These are phyloP conservation scores for Kazachstania viticola DNA, from an alignment of 805 yeast genomes.

Conservation along the genomic window DNA sequence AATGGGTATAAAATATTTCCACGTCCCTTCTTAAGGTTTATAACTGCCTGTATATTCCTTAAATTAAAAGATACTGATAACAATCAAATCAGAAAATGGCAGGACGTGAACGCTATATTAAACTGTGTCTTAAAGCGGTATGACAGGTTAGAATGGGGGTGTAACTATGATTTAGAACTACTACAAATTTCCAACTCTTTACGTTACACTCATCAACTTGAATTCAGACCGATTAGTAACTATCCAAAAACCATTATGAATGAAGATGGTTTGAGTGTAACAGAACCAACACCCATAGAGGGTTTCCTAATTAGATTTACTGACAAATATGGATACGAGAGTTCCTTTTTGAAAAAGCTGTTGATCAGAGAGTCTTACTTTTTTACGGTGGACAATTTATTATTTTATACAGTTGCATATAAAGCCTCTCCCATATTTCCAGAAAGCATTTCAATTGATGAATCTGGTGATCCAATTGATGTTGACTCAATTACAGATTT, in stretches of 20 bases:
- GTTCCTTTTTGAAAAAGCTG: conserved; percentile 27
- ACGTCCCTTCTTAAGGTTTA: conserved; percentile 16
- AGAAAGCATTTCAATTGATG: conserved; percentile 11
- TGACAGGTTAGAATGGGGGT: conserved; percentile 66
- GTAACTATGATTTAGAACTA: conserved; percentile 33
- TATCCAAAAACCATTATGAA: conserved; percentile 25
- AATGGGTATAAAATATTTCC: conserved; percentile 16
- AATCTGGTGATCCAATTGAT: conserved; percentile 22
- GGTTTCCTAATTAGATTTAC: conserved; percentile 61
- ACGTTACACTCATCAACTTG: conserved; percentile 41
- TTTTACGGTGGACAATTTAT: conserved; percentile 46
- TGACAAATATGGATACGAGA: conserved; percentile 35
- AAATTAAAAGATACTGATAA: conserved; percentile 24
- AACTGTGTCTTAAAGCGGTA: conserved; percentile 56
- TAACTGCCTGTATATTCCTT: conserved; percentile 21
- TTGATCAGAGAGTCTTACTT: conserved; percentile 51
- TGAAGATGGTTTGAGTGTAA: conserved; percentile 13
- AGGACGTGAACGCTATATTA: conserved; percentile 22
- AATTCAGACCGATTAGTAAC: conserved; percentile 40
- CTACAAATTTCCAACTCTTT: conserved; percentile 35
- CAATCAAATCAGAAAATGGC: conserved; percentile 16
- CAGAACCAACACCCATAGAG: conserved; percentile 68
- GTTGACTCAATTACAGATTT: conserved; percentile 13
- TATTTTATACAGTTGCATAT: conserved; percentile 45
- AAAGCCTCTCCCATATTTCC: conserved; percentile 56